Evolutionary conservation across 164 flowering plant species (phyloP).

Genomic region (Pachysandra terminalis): DNA sequence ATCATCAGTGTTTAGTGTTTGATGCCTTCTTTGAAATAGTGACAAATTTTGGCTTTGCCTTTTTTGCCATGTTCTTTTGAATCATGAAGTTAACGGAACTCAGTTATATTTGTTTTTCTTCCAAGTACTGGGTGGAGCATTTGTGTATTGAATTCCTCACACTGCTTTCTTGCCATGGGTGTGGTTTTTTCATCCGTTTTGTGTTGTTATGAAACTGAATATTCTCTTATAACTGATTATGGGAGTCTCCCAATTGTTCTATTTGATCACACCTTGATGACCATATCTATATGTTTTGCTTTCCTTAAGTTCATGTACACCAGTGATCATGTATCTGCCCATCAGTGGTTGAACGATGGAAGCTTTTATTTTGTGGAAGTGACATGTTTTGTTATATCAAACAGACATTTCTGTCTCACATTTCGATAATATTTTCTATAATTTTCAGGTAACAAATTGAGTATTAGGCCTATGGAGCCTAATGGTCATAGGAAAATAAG

Average conservation of each 20-base stretch:
- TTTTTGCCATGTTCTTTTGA: neutral
- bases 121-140: neutral
- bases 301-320: too few relatives aligned
- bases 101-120: too few relatives aligned
- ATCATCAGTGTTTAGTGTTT: neutral
- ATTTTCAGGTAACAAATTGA: conserved; percentile 25
- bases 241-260: neutral
- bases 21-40: neutral
- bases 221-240: neutral
- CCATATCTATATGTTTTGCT: too few relatives aligned
- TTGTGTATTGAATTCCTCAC: neutral
- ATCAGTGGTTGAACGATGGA: neutral
- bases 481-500: conserved; percentile 48
- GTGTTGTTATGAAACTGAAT: neutral
- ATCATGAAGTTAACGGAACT: neutral
- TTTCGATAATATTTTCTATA: neutral
- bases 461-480: conserved; percentile 44
- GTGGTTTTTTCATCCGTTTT: neutral
- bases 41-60: neutral
- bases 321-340: neutral
- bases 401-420: neutral
- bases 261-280: neutral
- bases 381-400: neutral
- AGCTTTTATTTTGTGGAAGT: neutral
- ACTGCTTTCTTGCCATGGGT: neutral